Evolutionary conservation across 2,329 filamentous ascomycete genomes (phyloP), one percentile per base, ranked within the genome.

Genomic region (Massarina eburnea): DNA sequence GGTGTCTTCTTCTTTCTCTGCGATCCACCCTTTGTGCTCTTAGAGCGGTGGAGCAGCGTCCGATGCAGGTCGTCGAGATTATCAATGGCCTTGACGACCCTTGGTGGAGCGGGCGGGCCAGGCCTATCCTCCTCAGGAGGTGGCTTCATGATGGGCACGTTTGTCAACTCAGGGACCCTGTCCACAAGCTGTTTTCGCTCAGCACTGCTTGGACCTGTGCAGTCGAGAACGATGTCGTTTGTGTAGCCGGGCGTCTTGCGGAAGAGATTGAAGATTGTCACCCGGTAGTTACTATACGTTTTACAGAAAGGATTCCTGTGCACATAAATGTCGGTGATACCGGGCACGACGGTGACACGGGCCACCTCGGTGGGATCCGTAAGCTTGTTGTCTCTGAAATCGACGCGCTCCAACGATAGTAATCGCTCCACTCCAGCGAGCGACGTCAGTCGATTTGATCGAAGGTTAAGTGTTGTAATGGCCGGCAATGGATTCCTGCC

Each of bases 231-330:
- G 48, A 97, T 84, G 64, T 99, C 94, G 55, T 96, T 89, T 0
- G 85, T 87, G 62, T 94, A 95, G 4, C 94, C 94, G 9, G 92
- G 89, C 0, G 89, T 91, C 48, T 83, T 85, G 52, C 94, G 84
- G 77, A 99, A 99, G 2, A 97, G 78, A 61, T 97, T 99, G 82
- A 99, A 96, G 52, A 97, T 95, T 17, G 85, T 88, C 54, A 95
- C 79, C 39, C 94, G 84, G 66, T 96, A 95, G 58, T 87, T 84
- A 48, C 85, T 80, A 66, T 96, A 89, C 1, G 90, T 91, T 58
- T 88, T 89, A 34, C 87, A 88, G 61, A 97, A 96, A 0, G 91
- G 89, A 61, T 99, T 99, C 18, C 90, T 89, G 50, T 88, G 82
- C 14, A 99, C 87, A 80, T 91, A 99, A 24, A 99, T 85, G 68